Base-by-base conservation (phyloP, 1,284 basidiomycete genomes). In the Malassezia arunalokei region DNA sequence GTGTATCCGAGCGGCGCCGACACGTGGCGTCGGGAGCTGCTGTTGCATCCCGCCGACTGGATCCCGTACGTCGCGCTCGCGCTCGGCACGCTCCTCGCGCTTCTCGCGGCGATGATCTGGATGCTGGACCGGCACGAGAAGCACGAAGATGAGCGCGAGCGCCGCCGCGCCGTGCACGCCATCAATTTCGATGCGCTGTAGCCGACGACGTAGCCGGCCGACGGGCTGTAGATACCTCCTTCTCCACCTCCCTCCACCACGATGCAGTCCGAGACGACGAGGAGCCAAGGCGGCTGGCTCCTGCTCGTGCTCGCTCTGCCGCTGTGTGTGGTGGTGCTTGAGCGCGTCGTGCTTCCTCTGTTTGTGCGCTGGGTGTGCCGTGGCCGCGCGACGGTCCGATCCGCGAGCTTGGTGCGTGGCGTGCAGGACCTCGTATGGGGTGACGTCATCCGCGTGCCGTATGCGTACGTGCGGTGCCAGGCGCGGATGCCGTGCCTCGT, bases 121-220 rank as follows among this genome's bases (percentile, higher is more conserved):
- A 82, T 87, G 47, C 74, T 98, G 64, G 88, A 94, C 77, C 70
- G 91, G 64, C 86, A 85, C 64, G 92, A 98, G 75, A 70, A 89
- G 86, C 79, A 86, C 58, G 90, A 92, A 71, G 91, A 95, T 72
- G 90, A 96, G 75, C 74, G 84, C 65, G 92, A 96, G 75, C 75
- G 89, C 57, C 79, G 87, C 66, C 79, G 84, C 58, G 83, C 83
- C 28, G 85, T 90, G 43, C 89, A 94, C 75, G 85, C 88, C 65
- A 94, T 96, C 75, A 96, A 96, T 67, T 95, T 95, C 74, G 89
- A 92, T 73, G 91, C 92, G 9, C 75, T 94, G 69, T 94, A 66
- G 49, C 11, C 41, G n/a, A 8, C 20, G 20, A 24, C 20, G 20
- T 24, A 24, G 20, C 20, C 20, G 20, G 2, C 20, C 20, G 20